These are phyloP conservation scores for Pestalotiopsis sp. DNA, from an alignment of 2,329 filamentous ascomycete genomes.

Conservation along the genomic window DNA sequence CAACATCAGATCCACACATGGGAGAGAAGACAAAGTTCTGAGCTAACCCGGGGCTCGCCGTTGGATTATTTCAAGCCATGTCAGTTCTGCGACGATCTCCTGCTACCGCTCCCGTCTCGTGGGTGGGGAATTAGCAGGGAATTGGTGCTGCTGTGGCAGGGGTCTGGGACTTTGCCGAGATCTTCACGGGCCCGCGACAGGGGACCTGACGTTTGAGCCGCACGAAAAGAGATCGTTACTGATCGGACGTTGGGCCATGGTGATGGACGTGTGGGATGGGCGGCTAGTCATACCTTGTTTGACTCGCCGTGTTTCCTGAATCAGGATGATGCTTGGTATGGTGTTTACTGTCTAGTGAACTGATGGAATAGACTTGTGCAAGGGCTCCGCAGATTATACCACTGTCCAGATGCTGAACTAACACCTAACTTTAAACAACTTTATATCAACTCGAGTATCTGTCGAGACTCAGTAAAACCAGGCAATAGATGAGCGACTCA, in stretches of 20 bases:
- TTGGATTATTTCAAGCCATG: background rate
- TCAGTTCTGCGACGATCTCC: slow-evolving; percentile 14
- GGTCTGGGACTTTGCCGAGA: background rate
- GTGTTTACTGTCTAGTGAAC: background rate
- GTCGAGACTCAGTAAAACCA: background rate
- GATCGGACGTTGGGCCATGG: background rate
- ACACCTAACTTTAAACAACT: background rate
- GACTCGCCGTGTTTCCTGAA: background rate
- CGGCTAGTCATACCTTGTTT: background rate
- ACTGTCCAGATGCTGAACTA: background rate
- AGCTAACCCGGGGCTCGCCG: background rate
- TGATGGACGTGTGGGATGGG: background rate
- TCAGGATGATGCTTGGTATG: background rate
- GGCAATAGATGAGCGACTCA: background rate
- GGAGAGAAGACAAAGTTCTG: background rate
- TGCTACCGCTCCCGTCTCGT: slow-evolving; percentile 14
- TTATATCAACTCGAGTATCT: background rate
- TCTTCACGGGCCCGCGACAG: slow-evolving; percentile 6
- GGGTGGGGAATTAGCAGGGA: slow-evolving; percentile 13
- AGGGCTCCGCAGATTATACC: background rate
- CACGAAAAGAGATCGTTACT: background rate
- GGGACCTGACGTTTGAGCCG: background rate
- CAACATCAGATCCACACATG: slow-evolving; percentile 9
- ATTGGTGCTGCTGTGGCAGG: slow-evolving; percentile 9
- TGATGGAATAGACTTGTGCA: background rate